Percentiles rank a stretch among this genome's conserved stretches.
These are phyloP conservation scores for Tarenaya hassleriana DNA, from an alignment of 345 rosid species.

Conservation along the genomic window DNA sequence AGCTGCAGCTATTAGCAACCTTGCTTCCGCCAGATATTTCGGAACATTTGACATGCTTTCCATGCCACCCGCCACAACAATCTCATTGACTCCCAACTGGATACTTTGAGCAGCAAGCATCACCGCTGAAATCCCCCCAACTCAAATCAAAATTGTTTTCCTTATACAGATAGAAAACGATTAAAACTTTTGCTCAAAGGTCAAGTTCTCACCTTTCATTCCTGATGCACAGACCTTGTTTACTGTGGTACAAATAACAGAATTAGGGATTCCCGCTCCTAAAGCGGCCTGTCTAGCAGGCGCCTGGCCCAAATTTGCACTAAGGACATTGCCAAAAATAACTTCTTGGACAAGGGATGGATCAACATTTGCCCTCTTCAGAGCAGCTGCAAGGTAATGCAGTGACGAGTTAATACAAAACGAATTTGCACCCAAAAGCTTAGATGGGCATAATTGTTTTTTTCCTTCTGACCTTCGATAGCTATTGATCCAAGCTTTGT, in stretches of 20 bases:
- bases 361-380: slow-evolving; percentile 80
- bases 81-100: slow-evolving; percentile 85
- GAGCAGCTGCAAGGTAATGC: slow-evolving; percentile 57
- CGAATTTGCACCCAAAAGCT: slow-evolving; percentile 4
- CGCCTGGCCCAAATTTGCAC: slow-evolving; percentile 97
- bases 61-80: slow-evolving; percentile 98
- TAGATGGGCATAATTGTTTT: neutral
- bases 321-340: slow-evolving; percentile 86
- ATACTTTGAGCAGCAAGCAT: slow-evolving; percentile 94
- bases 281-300: slow-evolving; percentile 98
- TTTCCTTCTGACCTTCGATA: slow-evolving; percentile 50
- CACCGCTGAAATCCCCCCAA: slow-evolving; percentile 54
- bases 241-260: slow-evolving; percentile 80
- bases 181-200: neutral
- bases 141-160: neutral
- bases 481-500: slow-evolving; percentile 93
- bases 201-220: slow-evolving; percentile 68
- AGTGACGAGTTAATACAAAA: slow-evolving; percentile 8
- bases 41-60: slow-evolving; percentile 98
- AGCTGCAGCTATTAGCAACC: slow-evolving; percentile 36
- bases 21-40: slow-evolving; percentile 85
- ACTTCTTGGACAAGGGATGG: slow-evolving; percentile 92
- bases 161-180: neutral
- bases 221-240: slow-evolving; percentile 99
- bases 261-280: slow-evolving; percentile 87